phyloP scores from a whole-genome alignment of 495 filamentous ascomycete species.

The Penicillium canariense region DNA sequence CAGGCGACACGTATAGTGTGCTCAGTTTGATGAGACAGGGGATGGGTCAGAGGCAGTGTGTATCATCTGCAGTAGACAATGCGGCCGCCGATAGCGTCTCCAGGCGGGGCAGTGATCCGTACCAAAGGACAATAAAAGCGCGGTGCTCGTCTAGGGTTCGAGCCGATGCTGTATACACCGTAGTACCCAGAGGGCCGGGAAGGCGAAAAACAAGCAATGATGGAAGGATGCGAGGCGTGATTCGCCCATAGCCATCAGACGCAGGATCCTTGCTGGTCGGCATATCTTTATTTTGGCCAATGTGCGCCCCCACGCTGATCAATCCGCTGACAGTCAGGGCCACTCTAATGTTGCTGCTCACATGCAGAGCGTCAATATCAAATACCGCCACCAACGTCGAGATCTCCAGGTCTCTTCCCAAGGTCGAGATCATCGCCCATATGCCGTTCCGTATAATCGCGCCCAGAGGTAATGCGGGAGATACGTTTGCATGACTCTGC shows the following conservation, averaged over 20 bases:
- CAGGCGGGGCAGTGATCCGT: neutral
- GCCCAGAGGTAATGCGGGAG: too few relatives aligned
- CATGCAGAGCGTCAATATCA: conserved; percentile 1
- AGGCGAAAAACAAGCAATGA: neutral
- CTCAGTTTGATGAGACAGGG: neutral
- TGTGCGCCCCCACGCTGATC: neutral
- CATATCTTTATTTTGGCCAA: neutral
- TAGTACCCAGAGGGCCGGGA: neutral
- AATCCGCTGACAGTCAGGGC: neutral
- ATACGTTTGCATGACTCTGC: too few relatives aligned
- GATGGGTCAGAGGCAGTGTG: too few relatives aligned
- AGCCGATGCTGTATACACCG: too few relatives aligned
- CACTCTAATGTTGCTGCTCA: neutral
- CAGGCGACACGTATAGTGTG: conserved; percentile 6
- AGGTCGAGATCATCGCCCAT: neutral
- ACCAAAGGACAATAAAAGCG: neutral
- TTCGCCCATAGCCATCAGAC: neutral
- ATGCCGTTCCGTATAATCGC: too few relatives aligned
- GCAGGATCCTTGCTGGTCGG: neutral
- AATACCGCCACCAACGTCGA: neutral
- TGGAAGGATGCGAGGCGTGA: neutral
- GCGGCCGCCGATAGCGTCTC: neutral
- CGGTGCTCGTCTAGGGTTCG: too few relatives aligned
- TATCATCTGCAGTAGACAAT: neutral
- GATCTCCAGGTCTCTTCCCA: neutral